These are phyloP conservation scores for Microthlaspi erraticum DNA, from an alignment of 345 rosid genomes.

Conservation along the genomic window DNA sequence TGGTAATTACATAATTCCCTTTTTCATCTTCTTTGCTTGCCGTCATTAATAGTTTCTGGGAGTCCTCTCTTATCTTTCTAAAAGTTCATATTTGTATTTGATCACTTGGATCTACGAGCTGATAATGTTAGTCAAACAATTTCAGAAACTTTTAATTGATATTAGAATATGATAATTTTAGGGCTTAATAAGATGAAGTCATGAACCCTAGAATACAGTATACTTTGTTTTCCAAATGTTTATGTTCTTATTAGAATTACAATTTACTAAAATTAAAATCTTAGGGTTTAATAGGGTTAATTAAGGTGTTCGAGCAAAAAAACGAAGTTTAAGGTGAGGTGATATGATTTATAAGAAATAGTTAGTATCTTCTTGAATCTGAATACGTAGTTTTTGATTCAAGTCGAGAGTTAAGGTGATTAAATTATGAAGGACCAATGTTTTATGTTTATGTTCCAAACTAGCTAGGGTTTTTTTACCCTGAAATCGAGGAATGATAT, in stretches of 20 bases:
- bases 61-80: conserved; percentile 9
- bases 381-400: neutral
- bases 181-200: conserved; percentile 3
- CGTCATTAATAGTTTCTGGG: conserved; percentile 31
- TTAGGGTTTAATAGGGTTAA: too few species aligned
- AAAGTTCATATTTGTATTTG: conserved; percentile 6
- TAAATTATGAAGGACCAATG: neutral
- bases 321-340: neutral
- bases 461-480: neutral
- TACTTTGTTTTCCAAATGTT: neutral
- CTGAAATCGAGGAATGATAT: neutral
- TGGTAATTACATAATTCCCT: conserved; percentile 43
- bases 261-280: too few species aligned
- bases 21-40: conserved; percentile 10
- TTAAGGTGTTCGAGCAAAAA: too few species aligned
- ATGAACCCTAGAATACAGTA: conserved; percentile 24
- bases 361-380: conserved; percentile 15
- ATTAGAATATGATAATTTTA: neutral
- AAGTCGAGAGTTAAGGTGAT: neutral
- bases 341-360: neutral
- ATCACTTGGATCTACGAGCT: conserved; percentile 24
- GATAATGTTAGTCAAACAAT: neutral
- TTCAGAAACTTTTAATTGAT: neutral
- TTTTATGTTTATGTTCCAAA: neutral
- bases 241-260: too few species aligned